phyloP scores from a whole-genome alignment of 768 basidiomycete genomes.

The Calocybe cyanea region DNA sequence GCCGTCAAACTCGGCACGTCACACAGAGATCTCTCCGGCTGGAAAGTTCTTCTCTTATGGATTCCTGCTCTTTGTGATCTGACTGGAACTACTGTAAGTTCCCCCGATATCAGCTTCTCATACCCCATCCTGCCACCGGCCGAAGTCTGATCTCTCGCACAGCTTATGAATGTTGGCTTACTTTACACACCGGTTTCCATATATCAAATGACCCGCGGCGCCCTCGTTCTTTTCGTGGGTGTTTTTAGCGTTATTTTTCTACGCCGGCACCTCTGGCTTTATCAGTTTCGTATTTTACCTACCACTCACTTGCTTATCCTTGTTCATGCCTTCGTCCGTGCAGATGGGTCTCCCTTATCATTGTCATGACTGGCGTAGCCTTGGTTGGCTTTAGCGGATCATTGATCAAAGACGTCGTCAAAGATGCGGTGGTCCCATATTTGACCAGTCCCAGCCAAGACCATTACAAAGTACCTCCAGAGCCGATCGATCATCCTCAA shows the following conservation, averaged over 20 bases:
- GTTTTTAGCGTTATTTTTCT: slow-evolving; percentile 90
- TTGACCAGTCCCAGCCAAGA: slow-evolving; percentile 22
- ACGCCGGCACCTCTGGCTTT: slow-evolving; percentile 76
- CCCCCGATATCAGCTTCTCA: slow-evolving; percentile 11
- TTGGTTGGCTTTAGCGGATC: slow-evolving; percentile 89
- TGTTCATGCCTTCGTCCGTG: slow-evolving; percentile 10
- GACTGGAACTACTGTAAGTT: slow-evolving; percentile 81
- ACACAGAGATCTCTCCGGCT: slow-evolving; percentile 54
- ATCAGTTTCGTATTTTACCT: slow-evolving; percentile 52
- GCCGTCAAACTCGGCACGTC: slow-evolving; percentile 30
- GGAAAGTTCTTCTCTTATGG: slow-evolving; percentile 76
- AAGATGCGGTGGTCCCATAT: slow-evolving; percentile 35
- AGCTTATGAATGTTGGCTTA: slow-evolving; percentile 93
- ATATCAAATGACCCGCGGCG: slow-evolving; percentile 95
- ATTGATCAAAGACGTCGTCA: slow-evolving; percentile 71
- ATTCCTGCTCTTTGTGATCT: slow-evolving; percentile 88
- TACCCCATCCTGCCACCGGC: background rate
- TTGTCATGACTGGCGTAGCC: slow-evolving; percentile 82
- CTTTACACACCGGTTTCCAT: slow-evolving; percentile 96
- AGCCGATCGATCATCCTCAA: slow-evolving; percentile 53
- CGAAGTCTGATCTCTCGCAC: slow-evolving; percentile 9
- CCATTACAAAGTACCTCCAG: slow-evolving; percentile 34
- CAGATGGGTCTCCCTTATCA: slow-evolving; percentile 87
- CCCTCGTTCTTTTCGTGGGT: slow-evolving; percentile 92
- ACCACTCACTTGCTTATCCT: slow-evolving; percentile 4